Evolutionary conservation across 345 rosid genomes (phyloP), one percentile per base, ranked within the genome.

Genomic region (Syzygium aromaticum): DNA sequence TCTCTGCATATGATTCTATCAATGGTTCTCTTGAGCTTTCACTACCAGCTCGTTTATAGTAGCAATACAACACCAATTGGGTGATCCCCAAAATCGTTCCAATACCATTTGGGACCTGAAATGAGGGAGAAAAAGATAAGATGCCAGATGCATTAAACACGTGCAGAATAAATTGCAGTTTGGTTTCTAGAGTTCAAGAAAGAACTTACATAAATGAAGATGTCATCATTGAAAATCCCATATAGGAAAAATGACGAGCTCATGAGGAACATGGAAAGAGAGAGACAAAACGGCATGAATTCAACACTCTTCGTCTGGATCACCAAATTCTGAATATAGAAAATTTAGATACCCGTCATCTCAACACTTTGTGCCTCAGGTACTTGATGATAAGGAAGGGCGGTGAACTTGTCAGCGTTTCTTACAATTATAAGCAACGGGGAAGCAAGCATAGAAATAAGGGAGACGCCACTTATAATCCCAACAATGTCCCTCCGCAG

Each of bases 401-500:
- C 23, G 28, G 53, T 59, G 40, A 77, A 61, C 30, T 25, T 46
- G 57, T 33, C 33, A 88, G 51, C 28, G 33, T 46, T 59, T 91
- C 99, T 93, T 89, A 97, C 99, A 40, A 97, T 95, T 87, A 97
- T 92, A 90, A 96, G 92, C 92, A 97, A 91, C 1, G 99, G 99
- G 25, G 99, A 97, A 12, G 98, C 99, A 85, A 94, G 95, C 99
- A 97, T 97, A 27, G 92, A 91, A 61, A 96, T 89, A 86, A 97
- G 98, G 93, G 97, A 91, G 88, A 85, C 91, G 67, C 93, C 88
- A 78, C 98, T 96, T 91, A 97, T 83, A 40, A 89, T 54, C 54
- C 99, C 99, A 46, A 96, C 95, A 73, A 90, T 67, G 46, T 93
- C 88, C 93, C 91, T 87, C 33, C 98, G 91, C 19, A 82, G 56